Base-by-base conservation (phyloP, 768 basidiomycete species). In the Tephrocybe sp. region DNA sequence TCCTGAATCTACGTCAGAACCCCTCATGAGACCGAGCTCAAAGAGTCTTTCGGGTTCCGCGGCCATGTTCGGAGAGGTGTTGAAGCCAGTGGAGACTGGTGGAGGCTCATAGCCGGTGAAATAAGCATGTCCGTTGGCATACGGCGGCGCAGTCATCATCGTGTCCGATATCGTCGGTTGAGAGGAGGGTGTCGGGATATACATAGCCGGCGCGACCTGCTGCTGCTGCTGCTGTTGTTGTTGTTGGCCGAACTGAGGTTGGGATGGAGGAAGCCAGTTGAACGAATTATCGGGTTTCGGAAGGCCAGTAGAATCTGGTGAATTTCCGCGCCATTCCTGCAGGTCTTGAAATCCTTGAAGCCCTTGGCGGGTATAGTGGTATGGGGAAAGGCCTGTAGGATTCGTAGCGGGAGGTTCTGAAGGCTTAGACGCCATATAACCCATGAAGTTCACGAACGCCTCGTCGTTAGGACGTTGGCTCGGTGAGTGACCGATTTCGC, bases 1-100 rank as follows among this genome's bases (percentile, higher is more conserved):
- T 6, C 70, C 71, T 4, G 72, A 70, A 53, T 79, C 75, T 64
- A 75, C 71, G 21, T 69, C 69, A 34, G 71, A 71, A 50, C 75
- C 73, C 27, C 68, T 69, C 42, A 73, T 68, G 31, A 77, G 53
- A 16, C 75, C 76, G 45, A 77, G 59, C 49, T 76, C 75, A 5
- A 75, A 63, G 52, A 70, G 59, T 12, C 68, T 64, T n/a, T 64
- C 67, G 21, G 63, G 57, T 43, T 67, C 64, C 11, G 47, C 45
- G 9, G 38, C 39, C 41, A 53, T 44, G 30, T 49, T 25, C 8
- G 31, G 11, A 3, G 37, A 37, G 13, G 21, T 29, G 4, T 53
- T 43, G 33, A 38, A 33, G 7, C 29, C 44, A 1, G 36, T 11
- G 13, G 34, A 47, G 31, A 29, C 40, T 7, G n/a, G 21, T 7